Percentiles rank a stretch among this genome's conserved stretches.
These are phyloP conservation scores for Celoporthe dispersa DNA, from an alignment of 2,329 filamentous ascomycete genomes.

Conservation along the genomic window DNA sequence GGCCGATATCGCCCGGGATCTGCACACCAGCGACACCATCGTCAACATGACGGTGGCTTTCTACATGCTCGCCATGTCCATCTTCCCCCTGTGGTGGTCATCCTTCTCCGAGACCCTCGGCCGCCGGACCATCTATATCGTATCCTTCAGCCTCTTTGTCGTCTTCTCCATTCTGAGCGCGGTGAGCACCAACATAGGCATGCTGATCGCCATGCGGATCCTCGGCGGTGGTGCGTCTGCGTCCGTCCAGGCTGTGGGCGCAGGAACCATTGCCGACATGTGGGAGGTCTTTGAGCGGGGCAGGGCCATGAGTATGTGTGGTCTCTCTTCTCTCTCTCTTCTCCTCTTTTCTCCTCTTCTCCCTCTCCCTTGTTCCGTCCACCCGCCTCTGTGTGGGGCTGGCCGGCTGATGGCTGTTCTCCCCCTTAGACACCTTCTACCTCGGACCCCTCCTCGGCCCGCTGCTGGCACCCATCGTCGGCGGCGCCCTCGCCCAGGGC, in stretches of 20 bases:
- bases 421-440: slow-evolving; percentile 67
- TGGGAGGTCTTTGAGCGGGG: slow-evolving; percentile 77
- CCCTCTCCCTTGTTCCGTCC: no score
- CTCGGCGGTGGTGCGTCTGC: slow-evolving; percentile 77
- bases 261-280: slow-evolving; percentile 81
- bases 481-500: slow-evolving; percentile 69
- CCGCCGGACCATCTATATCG: slow-evolving; percentile 77
- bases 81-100: slow-evolving; percentile 88
- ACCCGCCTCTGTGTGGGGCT: no score
- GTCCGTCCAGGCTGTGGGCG: slow-evolving; percentile 81
- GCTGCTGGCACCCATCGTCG: slow-evolving; percentile 75
- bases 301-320: slow-evolving; percentile 68
- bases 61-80: slow-evolving; percentile 83
- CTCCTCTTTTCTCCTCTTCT: not conserved
- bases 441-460: slow-evolving; percentile 78
- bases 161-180: slow-evolving; percentile 73
- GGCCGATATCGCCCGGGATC: slow-evolving; percentile 62
- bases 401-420: no score
- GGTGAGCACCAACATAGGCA: slow-evolving; percentile 69
- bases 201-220: slow-evolving; percentile 79
- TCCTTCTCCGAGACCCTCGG: slow-evolving; percentile 77
- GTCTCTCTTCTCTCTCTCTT: not conserved
- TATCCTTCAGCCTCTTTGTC: slow-evolving; percentile 73
- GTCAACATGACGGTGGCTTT: slow-evolving; percentile 78
- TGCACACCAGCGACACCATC: slow-evolving; percentile 66